These are phyloP conservation scores for Daldinia sp. DNA, from an alignment of 2,329 filamentous ascomycete genomes.

Conservation along the genomic window DNA sequence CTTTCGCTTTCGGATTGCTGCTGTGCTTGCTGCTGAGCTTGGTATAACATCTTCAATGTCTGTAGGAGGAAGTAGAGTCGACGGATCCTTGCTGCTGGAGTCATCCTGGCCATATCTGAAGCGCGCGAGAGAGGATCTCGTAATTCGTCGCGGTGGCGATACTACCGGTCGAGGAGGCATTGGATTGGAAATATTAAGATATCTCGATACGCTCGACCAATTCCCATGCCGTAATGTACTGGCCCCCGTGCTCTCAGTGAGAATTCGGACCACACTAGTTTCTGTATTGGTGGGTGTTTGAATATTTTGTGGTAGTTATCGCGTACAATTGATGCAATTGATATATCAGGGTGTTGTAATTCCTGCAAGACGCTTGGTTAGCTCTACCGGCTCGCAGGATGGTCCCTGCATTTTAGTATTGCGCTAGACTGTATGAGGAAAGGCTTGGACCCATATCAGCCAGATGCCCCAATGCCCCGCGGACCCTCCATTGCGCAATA, in stretches of 20 bases:
- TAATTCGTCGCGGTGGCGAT: slow-evolving; percentile 45
- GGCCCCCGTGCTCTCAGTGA: neutral
- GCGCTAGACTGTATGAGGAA: neutral
- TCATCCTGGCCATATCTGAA: slow-evolving; percentile 40
- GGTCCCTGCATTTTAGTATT: slow-evolving; percentile 23
- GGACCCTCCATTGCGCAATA: neutral
- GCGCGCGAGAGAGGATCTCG: slow-evolving; percentile 45
- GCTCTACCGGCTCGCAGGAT: slow-evolving; percentile 6
- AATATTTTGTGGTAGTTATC: neutral
- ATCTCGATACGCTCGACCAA: slow-evolving; percentile 14
- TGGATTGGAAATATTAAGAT: slow-evolving; percentile 8
- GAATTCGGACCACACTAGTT: neutral
- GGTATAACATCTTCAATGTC: slow-evolving; percentile 47
- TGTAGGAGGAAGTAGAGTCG: slow-evolving; percentile 10
- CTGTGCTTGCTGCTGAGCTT: slow-evolving; percentile 19
- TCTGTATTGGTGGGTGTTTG: neutral
- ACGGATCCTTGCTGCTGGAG: slow-evolving; percentile 22
- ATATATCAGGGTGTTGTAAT: neutral
- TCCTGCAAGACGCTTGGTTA: neutral
- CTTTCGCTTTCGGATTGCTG: slow-evolving; percentile 42
- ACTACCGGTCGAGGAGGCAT: slow-evolving; percentile 38
- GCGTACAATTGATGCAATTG: neutral
- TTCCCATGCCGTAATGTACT: slow-evolving; percentile 24
- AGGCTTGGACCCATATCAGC: neutral
- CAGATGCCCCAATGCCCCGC: neutral